Percentiles rank a stretch among this genome's conserved stretches.
These are phyloP conservation scores for Neurospora tetraspora DNA, from an alignment of 495 filamentous ascomycete species.

Conservation along the genomic window DNA sequence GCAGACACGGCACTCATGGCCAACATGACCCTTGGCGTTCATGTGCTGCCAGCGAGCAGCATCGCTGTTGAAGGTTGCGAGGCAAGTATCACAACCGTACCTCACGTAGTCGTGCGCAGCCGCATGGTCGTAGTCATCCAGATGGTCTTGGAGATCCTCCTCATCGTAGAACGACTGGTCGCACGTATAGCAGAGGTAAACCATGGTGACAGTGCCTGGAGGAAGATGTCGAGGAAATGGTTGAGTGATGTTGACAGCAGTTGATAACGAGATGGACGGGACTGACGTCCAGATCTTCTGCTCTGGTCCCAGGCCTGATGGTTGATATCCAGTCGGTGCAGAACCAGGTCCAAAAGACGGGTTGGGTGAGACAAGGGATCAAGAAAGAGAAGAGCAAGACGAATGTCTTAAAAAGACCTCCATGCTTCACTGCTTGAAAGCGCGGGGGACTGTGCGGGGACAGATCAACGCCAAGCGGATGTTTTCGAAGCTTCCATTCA, in stretches of 20 bases:
- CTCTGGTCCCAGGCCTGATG: background rate
- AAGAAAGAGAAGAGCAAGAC: background rate
- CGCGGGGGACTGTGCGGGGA: background rate
- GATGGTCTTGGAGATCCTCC: background rate
- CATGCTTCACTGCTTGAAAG: background rate
- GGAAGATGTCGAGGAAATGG: background rate
- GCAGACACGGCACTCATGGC: conserved; percentile 15
- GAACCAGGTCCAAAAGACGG: background rate
- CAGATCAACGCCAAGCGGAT: background rate
- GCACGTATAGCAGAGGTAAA: background rate
- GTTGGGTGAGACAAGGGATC: background rate
- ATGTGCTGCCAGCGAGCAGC: conserved; percentile 13
- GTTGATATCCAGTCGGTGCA: background rate
- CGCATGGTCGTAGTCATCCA: background rate
- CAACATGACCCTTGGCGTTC: conserved; percentile 10
- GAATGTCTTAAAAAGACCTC: background rate
- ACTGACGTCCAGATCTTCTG: background rate
- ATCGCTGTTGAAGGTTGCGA: conserved; percentile 8
- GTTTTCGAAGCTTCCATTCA: background rate
- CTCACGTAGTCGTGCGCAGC: background rate
- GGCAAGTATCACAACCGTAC: conserved; percentile 14
- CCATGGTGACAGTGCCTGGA: background rate
- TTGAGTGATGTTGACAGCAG: background rate
- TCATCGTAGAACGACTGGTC: background rate
- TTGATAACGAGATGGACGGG: background rate